These are phyloP conservation scores for Bisporella sp. DNA, from an alignment of 2,329 filamentous ascomycete genomes.

Conservation along the genomic window DNA sequence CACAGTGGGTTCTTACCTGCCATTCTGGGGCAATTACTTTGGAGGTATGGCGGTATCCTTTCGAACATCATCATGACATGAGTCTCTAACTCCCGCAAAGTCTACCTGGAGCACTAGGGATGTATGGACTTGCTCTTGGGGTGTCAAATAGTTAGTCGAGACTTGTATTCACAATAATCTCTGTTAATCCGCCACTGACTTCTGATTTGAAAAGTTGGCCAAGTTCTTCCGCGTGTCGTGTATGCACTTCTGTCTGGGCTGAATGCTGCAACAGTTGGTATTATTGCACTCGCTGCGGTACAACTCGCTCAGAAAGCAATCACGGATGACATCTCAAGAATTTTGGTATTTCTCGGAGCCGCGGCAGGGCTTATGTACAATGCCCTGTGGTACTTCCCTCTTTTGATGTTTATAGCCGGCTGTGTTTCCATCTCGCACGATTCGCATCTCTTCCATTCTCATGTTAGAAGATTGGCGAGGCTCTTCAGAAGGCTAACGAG, in stretches of 20 bases:
- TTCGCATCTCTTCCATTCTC: conserved; percentile 38
- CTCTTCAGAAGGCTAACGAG: not conserved
- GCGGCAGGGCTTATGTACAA: conserved; percentile 64
- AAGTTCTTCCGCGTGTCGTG: conserved; percentile 51
- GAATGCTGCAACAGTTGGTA: conserved; percentile 65
- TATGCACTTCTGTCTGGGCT: conserved; percentile 67
- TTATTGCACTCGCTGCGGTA: conserved; percentile 64
- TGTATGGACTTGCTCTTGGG: conserved; percentile 62
- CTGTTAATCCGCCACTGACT: too few species aligned
- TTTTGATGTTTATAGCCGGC: conserved; percentile 53
- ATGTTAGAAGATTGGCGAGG: not conserved
- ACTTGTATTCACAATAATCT: too few species aligned
- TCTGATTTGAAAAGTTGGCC: conserved; percentile 31
- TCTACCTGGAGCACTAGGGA: conserved; percentile 64
- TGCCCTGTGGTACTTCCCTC: conserved; percentile 68
- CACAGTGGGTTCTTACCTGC: conserved; percentile 53
- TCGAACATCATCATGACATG: not conserved
- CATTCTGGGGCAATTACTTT: conserved; percentile 30
- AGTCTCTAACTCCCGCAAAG: conserved; percentile 26
- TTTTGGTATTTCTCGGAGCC: conserved; percentile 57
- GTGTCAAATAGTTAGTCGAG: conserved; percentile 39
- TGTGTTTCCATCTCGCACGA: conserved; percentile 49
- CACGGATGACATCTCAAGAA: conserved; percentile 53
- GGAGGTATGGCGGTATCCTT: conserved; percentile 4
- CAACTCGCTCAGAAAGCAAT: conserved; percentile 62